These are phyloP conservation scores for Exutisphaerella laricina DNA, from an alignment of 2,329 filamentous ascomycete genomes.

Conservation along the genomic window DNA sequence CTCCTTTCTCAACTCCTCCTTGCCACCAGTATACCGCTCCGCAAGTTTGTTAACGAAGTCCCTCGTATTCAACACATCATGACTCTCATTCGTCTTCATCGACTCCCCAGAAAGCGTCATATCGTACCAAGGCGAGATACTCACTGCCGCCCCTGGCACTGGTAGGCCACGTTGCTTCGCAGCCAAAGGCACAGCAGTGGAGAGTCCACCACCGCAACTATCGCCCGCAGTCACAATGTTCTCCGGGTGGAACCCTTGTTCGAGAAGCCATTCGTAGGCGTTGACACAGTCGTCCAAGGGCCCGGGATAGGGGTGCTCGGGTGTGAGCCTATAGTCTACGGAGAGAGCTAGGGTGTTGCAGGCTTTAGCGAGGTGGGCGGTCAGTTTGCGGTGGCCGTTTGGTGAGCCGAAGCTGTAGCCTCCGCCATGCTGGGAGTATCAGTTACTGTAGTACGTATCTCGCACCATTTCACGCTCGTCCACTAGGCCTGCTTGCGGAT, in stretches of 20 bases:
- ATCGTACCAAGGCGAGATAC: slow-evolving; percentile 27
- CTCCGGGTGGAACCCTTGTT: slow-evolving; percentile 35
- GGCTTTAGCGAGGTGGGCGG: slow-evolving; percentile 39
- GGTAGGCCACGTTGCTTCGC: slow-evolving; percentile 18
- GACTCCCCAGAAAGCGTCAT: slow-evolving; percentile 13
- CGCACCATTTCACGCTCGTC: no score
- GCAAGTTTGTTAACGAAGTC: slow-evolving; percentile 18
- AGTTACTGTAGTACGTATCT: no score
- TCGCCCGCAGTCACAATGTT: slow-evolving; percentile 26
- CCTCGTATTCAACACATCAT: slow-evolving; percentile 22
- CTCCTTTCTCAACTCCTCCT: slow-evolving; percentile 12
- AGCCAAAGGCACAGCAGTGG: slow-evolving; percentile 23
- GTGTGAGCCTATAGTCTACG: slow-evolving; percentile 55
- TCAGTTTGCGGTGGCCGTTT: slow-evolving; percentile 24
- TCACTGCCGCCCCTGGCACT: slow-evolving; percentile 19
- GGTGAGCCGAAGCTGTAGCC: slow-evolving; percentile 25
- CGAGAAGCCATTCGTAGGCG: slow-evolving; percentile 49
- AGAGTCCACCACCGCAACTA: slow-evolving; percentile 25
- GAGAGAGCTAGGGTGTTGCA: slow-evolving; percentile 48
- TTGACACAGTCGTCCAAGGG: slow-evolving; percentile 53
- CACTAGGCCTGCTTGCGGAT: no score
- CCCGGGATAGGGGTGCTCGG: slow-evolving; percentile 53
- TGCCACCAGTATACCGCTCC: slow-evolving; percentile 15
- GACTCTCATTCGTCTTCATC: slow-evolving; percentile 19
- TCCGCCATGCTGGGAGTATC: slow-evolving; percentile 26